These are phyloP conservation scores for Camellia granthamiana DNA, from an alignment of 148 eudicot genomes.

Conservation along the genomic window DNA sequence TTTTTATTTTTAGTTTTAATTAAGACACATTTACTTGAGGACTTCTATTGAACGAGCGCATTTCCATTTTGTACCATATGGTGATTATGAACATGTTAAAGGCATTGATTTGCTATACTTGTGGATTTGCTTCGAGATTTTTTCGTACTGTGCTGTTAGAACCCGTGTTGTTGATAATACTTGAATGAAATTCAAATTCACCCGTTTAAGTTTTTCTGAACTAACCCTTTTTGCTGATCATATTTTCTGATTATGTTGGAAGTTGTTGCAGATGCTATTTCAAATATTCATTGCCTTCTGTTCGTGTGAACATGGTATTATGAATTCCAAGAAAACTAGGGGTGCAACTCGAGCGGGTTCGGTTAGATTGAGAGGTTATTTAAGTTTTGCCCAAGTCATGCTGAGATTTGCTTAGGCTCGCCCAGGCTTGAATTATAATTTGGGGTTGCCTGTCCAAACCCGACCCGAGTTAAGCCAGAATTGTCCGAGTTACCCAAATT, in stretches of 20 bases:
- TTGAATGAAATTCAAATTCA: not conserved
- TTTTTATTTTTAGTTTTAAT: not conserved
- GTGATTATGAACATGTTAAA: not conserved
- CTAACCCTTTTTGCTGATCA: not conserved
- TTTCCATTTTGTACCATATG: not conserved
- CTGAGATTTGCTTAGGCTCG: too few relatives aligned
- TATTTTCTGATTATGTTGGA: not conserved
- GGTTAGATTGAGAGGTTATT: too few relatives aligned
- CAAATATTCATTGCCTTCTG: not conserved
- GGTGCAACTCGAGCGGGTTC: too few relatives aligned
- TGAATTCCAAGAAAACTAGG: not conserved
- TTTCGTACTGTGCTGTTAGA: not conserved
- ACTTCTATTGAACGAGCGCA: not conserved
- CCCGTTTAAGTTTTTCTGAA: not conserved
- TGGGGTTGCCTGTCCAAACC: too few relatives aligned
- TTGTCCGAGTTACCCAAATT: too few relatives aligned
- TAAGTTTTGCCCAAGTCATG: too few relatives aligned
- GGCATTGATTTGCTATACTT: not conserved
- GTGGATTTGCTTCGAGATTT: not conserved
- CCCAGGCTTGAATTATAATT: too few relatives aligned
- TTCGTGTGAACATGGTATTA: not conserved
- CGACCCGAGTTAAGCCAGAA: too few relatives aligned
- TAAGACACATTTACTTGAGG: not conserved
- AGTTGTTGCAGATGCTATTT: not conserved
- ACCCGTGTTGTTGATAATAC: not conserved